phyloP scores from a whole-genome alignment of 2,329 filamentous ascomycete genomes.

The Aureobasidium sp. region DNA sequence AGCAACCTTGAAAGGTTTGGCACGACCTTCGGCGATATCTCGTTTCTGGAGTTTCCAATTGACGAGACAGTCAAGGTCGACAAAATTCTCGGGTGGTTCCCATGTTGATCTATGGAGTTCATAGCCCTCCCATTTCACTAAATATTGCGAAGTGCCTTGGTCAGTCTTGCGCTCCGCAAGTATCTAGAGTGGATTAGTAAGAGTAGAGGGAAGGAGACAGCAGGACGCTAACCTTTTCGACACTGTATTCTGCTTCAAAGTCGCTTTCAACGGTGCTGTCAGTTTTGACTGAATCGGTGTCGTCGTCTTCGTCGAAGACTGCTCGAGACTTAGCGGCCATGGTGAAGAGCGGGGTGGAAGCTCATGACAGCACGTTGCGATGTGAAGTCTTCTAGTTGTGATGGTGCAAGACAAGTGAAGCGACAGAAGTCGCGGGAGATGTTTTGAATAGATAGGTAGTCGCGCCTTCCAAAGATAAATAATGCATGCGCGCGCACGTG shows the following conservation, averaged over 20 bases:
- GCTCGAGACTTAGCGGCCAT: background rate
- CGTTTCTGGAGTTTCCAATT: conserved; percentile 19
- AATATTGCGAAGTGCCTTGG: background rate
- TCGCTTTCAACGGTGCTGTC: conserved; percentile 18
- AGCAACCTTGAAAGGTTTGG: conserved; percentile 18
- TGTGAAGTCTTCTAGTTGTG: background rate
- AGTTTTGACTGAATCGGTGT: conserved; percentile 7
- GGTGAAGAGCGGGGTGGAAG: background rate
- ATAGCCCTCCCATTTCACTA: conserved; percentile 26
- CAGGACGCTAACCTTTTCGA: conserved; percentile 17
- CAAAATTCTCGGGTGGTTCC: conserved; percentile 18
- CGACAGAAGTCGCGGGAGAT: background rate
- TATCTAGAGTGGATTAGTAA: conserved; percentile 12
- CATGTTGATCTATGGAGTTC: conserved; percentile 20
- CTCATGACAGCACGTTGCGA: background rate
- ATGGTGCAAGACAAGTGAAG: background rate
- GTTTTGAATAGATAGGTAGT: background rate
- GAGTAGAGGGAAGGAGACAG: no score
- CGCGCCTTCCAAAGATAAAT: background rate
- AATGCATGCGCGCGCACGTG: background rate
- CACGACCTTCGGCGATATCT: conserved; percentile 13
- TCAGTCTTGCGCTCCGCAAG: conserved; percentile 16
- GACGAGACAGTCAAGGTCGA: background rate
- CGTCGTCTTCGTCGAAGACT: background rate
- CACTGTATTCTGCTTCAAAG: conserved; percentile 20